Evolutionary conservation across 2,329 filamentous ascomycete genomes (phyloP).

Genomic region (Ilyonectria sp.): DNA sequence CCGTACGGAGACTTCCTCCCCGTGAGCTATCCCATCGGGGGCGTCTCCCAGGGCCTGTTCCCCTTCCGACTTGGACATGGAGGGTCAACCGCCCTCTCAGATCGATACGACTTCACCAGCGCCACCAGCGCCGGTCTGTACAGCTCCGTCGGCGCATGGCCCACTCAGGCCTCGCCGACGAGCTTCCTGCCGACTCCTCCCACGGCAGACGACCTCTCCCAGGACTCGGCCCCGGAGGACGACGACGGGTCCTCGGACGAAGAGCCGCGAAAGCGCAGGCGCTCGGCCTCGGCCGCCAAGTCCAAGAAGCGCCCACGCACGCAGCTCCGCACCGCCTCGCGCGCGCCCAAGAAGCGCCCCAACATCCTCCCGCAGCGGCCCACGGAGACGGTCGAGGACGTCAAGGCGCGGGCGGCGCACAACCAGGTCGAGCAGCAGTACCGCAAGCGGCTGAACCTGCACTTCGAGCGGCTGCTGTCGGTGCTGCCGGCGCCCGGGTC

Average conservation of each 20-base stretch:
- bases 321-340: conserved; percentile 46
- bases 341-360: conserved; percentile 45
- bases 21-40: conserved; percentile 34
- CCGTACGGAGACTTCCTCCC: conserved; percentile 43
- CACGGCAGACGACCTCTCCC: conserved; percentile 43
- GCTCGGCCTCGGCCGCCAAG: conserved; percentile 23
- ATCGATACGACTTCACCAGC: conserved; percentile 40
- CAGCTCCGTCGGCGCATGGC: conserved; percentile 40
- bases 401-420: conserved; percentile 53
- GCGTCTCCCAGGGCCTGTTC: conserved; percentile 40
- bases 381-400: conserved; percentile 45
- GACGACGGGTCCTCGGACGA: conserved; percentile 28
- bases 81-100: conserved; percentile 38
- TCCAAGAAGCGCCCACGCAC: conserved; percentile 38
- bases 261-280: conserved; percentile 38
- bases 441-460: conserved; percentile 62
- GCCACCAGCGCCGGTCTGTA: conserved; percentile 30
- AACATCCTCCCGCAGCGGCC: conserved; percentile 39
- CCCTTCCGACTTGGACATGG: conserved; percentile 35
- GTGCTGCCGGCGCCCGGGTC: conserved; percentile 54
- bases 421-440: conserved; percentile 66
- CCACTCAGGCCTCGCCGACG: conserved; percentile 42
- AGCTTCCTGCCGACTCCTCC: conserved; percentile 46
- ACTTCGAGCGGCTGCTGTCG: conserved; percentile 61
- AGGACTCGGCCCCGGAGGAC: conserved; percentile 34